Evolutionary conservation across 257 asterid genomes (phyloP).

Genomic region (Rauvolfia tetraphylla): DNA sequence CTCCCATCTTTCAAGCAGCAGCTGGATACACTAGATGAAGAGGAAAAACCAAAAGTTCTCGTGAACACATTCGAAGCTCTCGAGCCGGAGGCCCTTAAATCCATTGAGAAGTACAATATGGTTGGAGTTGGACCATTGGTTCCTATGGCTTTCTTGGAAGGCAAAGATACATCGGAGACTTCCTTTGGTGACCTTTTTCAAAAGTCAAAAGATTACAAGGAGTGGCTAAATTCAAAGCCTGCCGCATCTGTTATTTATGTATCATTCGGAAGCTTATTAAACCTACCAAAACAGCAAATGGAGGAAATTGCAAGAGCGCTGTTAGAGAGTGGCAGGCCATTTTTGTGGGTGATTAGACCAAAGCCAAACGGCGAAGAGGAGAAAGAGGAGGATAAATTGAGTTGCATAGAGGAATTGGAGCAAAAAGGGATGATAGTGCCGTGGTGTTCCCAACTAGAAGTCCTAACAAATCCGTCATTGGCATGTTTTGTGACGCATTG

Average conservation of each 20-base stretch:
- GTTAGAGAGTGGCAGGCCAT: conserved; percentile 19
- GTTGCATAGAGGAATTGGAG: conserved; percentile 22
- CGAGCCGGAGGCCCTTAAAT: conserved; percentile 20
- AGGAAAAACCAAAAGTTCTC: conserved; percentile 13
- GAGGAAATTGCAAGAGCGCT: conserved; percentile 28
- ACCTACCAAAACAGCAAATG: conserved; percentile 18
- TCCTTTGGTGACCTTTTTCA: conserved; percentile 20
- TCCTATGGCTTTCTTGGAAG: conserved; percentile 23
- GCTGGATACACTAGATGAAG: conserved; percentile 22
- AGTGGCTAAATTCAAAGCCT: conserved; percentile 30
- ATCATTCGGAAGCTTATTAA: conserved; percentile 31
- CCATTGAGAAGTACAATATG: conserved; percentile 23
- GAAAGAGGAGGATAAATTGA: conserved; percentile 14
- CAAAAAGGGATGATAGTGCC: conserved; percentile 31
- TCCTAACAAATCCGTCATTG: conserved; percentile 24
- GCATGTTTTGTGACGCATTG: conserved; percentile 37
- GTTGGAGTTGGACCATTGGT: conserved; percentile 39
- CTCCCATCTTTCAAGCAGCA: conserved; percentile 26
- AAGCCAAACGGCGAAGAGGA: background rate
- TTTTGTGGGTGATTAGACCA: conserved; percentile 36
- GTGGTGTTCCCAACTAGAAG: conserved; percentile 42
- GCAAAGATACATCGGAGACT: conserved; percentile 14
- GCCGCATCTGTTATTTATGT: conserved; percentile 27
- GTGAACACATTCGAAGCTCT: conserved; percentile 33
- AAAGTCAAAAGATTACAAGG: conserved; percentile 12